Conservation (phyloP, 345 rosid genomes). For the Populus simonii region DNA sequence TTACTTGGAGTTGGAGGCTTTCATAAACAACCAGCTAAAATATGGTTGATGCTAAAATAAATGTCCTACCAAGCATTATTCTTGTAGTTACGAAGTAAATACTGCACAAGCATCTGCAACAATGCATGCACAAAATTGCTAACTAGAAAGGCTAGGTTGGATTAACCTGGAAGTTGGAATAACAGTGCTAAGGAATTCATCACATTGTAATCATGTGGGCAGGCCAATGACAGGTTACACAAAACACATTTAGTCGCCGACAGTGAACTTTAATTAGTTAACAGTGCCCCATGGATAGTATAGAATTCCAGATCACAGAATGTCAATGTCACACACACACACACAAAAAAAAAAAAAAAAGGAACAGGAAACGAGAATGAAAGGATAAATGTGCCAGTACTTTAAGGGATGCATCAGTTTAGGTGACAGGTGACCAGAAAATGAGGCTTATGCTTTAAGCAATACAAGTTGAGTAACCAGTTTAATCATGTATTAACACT, state of each 20-base stretch:
- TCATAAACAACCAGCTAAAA: background rate
- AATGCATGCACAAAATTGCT: background rate
- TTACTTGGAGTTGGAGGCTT: background rate
- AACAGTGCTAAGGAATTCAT: conserved; percentile 7
- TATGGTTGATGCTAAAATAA: background rate
- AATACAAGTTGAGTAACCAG: conserved; percentile 7
- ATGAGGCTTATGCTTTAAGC: conserved; percentile 40
- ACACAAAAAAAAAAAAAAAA: background rate
- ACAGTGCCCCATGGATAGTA: conserved; percentile 19
- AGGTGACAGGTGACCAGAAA: conserved; percentile 27
- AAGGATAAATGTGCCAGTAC: background rate
- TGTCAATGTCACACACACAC: conserved; percentile 12
- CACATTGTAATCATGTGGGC: conserved; percentile 22
- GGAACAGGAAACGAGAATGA: background rate
- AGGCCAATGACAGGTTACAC: conserved; percentile 9
- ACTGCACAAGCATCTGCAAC: background rate
- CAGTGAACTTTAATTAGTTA: conserved; percentile 24
- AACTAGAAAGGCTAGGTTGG: conserved; percentile 5
- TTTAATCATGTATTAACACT: conserved; percentile 27
- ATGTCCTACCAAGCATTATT: background rate
- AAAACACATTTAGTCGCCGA: conserved; percentile 21
- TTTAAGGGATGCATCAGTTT: conserved; percentile 21
- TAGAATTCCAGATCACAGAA: conserved; percentile 18
- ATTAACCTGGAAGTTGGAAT: conserved; percentile 9
- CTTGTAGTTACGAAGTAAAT: background rate